Conservation (phyloP, 1,284 basidiomycete genomes). For the Pascua sp. region DNA sequence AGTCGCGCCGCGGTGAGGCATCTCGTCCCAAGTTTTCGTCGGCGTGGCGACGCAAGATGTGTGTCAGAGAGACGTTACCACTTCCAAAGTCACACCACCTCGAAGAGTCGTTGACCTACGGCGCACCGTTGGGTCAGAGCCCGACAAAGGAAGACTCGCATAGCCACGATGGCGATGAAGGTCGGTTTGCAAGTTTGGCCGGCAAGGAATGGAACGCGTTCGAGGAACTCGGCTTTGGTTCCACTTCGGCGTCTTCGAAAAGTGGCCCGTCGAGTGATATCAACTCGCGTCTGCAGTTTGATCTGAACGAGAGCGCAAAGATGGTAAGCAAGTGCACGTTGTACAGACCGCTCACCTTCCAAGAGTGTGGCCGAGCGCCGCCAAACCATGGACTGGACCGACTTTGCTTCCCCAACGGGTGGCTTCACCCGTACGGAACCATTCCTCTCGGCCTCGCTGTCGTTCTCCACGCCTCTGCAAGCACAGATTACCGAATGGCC, state of each 20-base stretch:
- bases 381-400: constrained; percentile 75
- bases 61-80: constrained; percentile 33
- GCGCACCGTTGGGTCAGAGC: neutral
- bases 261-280: constrained; percentile 22
- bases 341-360: neutral
- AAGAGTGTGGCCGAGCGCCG: constrained; percentile 63
- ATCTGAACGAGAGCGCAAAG: constrained; percentile 77
- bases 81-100: constrained; percentile 18
- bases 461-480: constrained; percentile 68
- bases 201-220: constrained; percentile 86
- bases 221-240: constrained; percentile 68
- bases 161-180: constrained; percentile 53
- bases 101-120: constrained; percentile 9
- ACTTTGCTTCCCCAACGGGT: constrained; percentile 61
- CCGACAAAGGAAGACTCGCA: neutral
- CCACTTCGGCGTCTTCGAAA: no score
- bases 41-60: constrained; percentile 33
- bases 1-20: constrained; percentile 23
- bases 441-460: constrained; percentile 70
- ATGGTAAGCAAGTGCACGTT: constrained; percentile 55
- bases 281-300: constrained; percentile 71
- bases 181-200: constrained; percentile 70
- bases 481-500: constrained; percentile 68
- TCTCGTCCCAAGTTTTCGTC: constrained; percentile 38
- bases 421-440: constrained; percentile 74